Base-by-base conservation (phyloP, 768 basidiomycete genomes). In the Lactarius hatsudake region DNA sequence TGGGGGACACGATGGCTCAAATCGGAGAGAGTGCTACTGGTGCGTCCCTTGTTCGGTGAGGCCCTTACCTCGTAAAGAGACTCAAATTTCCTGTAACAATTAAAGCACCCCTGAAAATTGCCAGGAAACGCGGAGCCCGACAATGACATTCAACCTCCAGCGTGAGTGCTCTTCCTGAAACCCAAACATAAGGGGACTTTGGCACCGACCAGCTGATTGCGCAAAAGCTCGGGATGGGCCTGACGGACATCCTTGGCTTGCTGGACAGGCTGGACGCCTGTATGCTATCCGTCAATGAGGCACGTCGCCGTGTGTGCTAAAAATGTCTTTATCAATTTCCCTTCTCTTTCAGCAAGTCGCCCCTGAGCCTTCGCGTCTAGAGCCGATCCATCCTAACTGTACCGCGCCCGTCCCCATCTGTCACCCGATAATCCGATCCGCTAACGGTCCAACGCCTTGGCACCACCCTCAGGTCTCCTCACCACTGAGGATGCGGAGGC, bases 241-340 rank as follows among this genome's bases (percentile, higher is more conserved):
- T 23, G 4, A 1, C 5, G 8, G 83, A 82, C 40, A 78, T 84
- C 18, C 79, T 78, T 54, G 75, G 74, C 32, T 85, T 81, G 34
- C 77, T 93, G 7, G 85, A 87, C 64, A 77, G 79, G 34, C 76
- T 89, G 34, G 87, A 91, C 59, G 72, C 72, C 3, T 80, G 83
- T 65, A 78, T 88, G 69, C 78, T 78, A 48, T 82, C 81, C 3
- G 78, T 87, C 1, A 82, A 86, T 59, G 78, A 84, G 76, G 90
- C 89, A n/a, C 30, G 76, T 69, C 17, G 1, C n/a, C 61, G 45
- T 34, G 9, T 10, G 40, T 15, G n/a, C 34, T 9, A 10, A 32
- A 43, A 32, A 43, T 54, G 28, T 26, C 3, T 6, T 13, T 60
- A 20, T 54, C 20, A 32, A 59, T 63, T 48, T 36, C 36, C 36